Evolutionary conservation across 257 asterid genomes (phyloP), one percentile per base, ranked within the genome.

Genomic region (Solanum bulbocastanum): DNA sequence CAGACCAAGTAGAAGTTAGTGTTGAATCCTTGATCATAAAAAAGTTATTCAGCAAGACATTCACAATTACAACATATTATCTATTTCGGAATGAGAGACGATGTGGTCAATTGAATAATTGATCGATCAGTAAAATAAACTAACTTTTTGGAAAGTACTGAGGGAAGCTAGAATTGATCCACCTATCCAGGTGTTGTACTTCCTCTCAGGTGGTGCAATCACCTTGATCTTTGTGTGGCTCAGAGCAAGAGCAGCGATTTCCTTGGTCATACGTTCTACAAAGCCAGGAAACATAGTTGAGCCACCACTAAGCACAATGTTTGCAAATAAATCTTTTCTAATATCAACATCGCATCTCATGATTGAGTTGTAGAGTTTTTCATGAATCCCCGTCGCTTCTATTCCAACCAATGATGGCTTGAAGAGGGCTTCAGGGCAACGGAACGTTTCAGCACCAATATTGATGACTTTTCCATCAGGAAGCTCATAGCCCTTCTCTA

Each of bases 321-420:
- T 75, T 39, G 35, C 56, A 75, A 75, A 75, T 39, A 75, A 39
- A 75, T 39, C 12, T 39, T 37, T 39, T 22, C 83, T 39, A 11
- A 37, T 39, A 39, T 23, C 58, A 39, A 37, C 35, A 12, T 75
- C 56, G 22, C 58, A 12, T 75, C 83, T 75, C 58, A 75, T 37
- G 35, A 37, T 23, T 37, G 58, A 22, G 58, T 65, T 35, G 49
- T 83, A 23, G 42, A 22, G 6, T 1, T 32, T 90, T 56, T 90
- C 91, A 46, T 90, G 91, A 74, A 90, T 89, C 37, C 89, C 89
- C 1, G 88, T n/a, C 32, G 89, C 78, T 79, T 88, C 89, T 87
- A 87, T 90, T 65, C 30, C 69, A 62, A 4, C 69, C 30, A 4
- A 62, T 62, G 69, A 62, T 62, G 69, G 69, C 2, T 62, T 2